phyloP scores from a whole-genome alignment of 306 rosid species.

The Lupinus albus region DNA sequence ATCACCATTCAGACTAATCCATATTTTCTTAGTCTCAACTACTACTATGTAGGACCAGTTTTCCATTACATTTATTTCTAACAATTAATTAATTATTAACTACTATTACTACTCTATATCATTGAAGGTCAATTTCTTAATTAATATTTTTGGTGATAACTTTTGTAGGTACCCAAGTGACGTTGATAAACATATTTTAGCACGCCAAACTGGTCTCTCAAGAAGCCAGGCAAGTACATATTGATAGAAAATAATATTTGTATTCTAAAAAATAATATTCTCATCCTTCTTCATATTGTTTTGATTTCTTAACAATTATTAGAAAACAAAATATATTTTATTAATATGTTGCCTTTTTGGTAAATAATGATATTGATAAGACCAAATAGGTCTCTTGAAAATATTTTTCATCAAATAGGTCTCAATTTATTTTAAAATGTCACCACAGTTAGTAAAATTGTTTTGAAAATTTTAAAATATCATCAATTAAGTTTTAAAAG shows the following conservation, averaged over 20 bases:
- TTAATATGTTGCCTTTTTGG: too few relatives aligned
- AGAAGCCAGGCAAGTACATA: slow-evolving; percentile 81
- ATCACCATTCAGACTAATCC: slow-evolving; percentile 77
- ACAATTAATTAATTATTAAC: slow-evolving; percentile 22
- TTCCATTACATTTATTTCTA: slow-evolving; percentile 30
- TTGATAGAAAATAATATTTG: too few relatives aligned
- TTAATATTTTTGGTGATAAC: background rate
- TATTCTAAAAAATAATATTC: too few relatives aligned
- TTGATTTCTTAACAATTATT: background rate
- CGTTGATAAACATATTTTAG: slow-evolving; percentile 79
- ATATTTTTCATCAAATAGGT: too few relatives aligned
- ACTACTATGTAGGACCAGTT: slow-evolving; percentile 44
- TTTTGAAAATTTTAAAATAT: too few relatives aligned
- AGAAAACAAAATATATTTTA: too few relatives aligned
- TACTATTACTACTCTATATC: slow-evolving; percentile 14
- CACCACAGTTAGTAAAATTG: too few relatives aligned
- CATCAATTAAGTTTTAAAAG: too few relatives aligned
- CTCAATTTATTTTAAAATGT: too few relatives aligned
- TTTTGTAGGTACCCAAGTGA: slow-evolving; percentile 82
- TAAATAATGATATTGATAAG: too few relatives aligned
- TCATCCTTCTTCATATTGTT: slow-evolving; percentile 1
- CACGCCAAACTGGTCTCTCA: slow-evolving; percentile 89
- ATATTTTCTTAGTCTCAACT: slow-evolving; percentile 30
- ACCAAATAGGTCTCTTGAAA: too few relatives aligned
- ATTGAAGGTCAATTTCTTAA: slow-evolving; percentile 32